These are phyloP conservation scores for Coniochaeta sp. DNA, from an alignment of 2,329 filamentous ascomycete genomes.

Conservation along the genomic window DNA sequence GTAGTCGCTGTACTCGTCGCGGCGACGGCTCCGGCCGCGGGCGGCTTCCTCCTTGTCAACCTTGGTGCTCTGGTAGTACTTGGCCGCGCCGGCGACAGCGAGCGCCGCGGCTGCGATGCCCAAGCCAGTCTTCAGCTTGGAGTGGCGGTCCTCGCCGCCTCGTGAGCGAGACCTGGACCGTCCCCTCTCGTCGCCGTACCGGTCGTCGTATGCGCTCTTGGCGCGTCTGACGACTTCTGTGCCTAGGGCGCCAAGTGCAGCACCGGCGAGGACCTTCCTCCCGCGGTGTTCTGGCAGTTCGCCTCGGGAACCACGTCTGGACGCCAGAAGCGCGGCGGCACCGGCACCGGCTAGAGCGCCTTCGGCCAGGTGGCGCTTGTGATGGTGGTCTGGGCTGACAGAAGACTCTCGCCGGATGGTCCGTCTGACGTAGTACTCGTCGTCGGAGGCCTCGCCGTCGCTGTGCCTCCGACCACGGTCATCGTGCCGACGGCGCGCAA, in stretches of 20 bases:
- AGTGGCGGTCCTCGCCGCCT: conserved; percentile 24
- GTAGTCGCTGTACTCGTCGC: conserved; percentile 26
- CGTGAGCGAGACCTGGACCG: conserved; percentile 26
- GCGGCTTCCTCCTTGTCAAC: conserved; percentile 49
- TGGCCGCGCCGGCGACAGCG: conserved; percentile 57
- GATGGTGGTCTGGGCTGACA: conserved; percentile 35
- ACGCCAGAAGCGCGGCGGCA: conserved; percentile 49
- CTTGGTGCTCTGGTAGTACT: conserved; percentile 55
- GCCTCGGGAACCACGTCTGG: conserved; percentile 42
- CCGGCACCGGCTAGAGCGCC: conserved; percentile 59
- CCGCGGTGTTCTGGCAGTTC: conserved; percentile 44
- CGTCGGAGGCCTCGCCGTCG: conserved; percentile 27
- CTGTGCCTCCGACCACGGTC: conserved; percentile 26
- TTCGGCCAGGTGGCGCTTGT: conserved; percentile 53
- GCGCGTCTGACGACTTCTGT: conserved; percentile 54
- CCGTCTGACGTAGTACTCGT: conserved; percentile 33
- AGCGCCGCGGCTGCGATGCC: conserved; percentile 57
- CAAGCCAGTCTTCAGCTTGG: conserved; percentile 51
- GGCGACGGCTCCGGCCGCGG: conserved; percentile 47
- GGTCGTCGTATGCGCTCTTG: conserved; percentile 52
- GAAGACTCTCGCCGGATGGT: conserved; percentile 41
- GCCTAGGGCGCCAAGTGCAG: conserved; percentile 54
- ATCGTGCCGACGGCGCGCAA: conserved; percentile 20
- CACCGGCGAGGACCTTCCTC: conserved; percentile 52
- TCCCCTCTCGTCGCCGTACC: conserved; percentile 28